phyloP scores from a whole-genome alignment of 257 asterid species.

The Solanum phureja region DNA sequence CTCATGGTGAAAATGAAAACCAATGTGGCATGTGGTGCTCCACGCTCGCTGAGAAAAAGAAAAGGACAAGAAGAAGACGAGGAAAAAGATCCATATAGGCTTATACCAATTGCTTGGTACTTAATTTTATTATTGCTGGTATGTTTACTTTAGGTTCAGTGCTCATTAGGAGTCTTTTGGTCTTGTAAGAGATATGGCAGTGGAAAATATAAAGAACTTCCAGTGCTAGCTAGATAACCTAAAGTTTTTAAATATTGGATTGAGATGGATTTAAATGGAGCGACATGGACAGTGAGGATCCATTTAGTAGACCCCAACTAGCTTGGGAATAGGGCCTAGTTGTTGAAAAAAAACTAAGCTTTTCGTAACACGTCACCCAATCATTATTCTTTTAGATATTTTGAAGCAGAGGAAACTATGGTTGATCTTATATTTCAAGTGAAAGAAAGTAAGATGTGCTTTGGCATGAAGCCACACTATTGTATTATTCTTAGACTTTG shows the following conservation, averaged over 20 bases:
- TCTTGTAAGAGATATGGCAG: not conserved
- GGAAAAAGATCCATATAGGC: not conserved
- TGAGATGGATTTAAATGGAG: not conserved
- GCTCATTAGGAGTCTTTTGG: not conserved
- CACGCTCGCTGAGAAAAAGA: not conserved
- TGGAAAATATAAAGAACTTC: not conserved
- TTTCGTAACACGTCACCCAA: not conserved
- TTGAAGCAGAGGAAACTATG: not conserved
- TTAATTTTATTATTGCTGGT: not conserved
- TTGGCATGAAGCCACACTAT: not conserved
- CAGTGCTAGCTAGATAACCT: not conserved
- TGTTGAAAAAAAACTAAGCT: not conserved
- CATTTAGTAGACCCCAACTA: not conserved
- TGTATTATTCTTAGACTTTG: not conserved
- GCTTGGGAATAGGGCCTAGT: not conserved
- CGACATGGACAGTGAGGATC: not conserved
- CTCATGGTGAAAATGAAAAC: not conserved
- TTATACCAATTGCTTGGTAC: not conserved
- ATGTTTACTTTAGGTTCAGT: not conserved
- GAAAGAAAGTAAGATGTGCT: not conserved
- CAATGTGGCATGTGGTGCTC: not conserved
- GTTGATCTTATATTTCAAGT: not conserved
- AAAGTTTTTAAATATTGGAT: not conserved
- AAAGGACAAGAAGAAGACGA: not conserved
- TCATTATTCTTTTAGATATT: not conserved